Percentiles rank a stretch among this genome's conserved stretches.
Conservation (phyloP, 163 green algal genomes). For the Smithsoniella earleae region DNA sequence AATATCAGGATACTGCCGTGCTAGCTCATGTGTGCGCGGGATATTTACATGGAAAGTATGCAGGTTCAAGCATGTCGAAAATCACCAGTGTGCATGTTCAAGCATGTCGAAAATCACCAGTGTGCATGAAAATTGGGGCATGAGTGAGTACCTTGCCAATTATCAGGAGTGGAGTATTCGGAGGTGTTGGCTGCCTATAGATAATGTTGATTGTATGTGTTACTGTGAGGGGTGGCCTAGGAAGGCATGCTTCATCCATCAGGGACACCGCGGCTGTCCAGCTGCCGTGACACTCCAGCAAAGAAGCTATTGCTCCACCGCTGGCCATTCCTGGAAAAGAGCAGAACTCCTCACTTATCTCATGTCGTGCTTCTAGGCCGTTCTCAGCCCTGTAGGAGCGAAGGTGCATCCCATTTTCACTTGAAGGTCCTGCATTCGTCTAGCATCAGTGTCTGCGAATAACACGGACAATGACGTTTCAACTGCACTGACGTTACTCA, state of each 20-base stretch:
- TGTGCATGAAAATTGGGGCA: too few species aligned
- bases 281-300: constrained; percentile 71
- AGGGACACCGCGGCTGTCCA: constrained; percentile 70
- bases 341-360: constrained; percentile 34
- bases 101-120: too few species aligned
- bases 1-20: too few species aligned
- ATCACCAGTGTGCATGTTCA: too few species aligned
- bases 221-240: constrained; percentile 66
- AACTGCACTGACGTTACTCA: too few species aligned
- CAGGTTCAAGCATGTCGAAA: too few species aligned
- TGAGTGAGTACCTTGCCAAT: constrained; percentile 38
- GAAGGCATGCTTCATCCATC: constrained; percentile 66
- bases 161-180: constrained; percentile 54
- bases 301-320: constrained; percentile 58
- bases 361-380: constrained; percentile 52
- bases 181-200: constrained; percentile 65
- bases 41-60: too few species aligned
- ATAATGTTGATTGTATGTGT: constrained; percentile 44
- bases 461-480: too few species aligned
- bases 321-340: constrained; percentile 59
- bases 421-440: too few species aligned
- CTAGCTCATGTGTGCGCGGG: too few species aligned
- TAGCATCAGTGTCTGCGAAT: too few species aligned
- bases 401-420: constrained; percentile 42
- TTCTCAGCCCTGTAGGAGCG: constrained; percentile 40